A percentile compares a stretch with the other conserved stretches of the same genome.
These are phyloP conservation scores for Eremothecium gossypii DNA, from an alignment of 1,139 yeast genomes.

Conservation along the genomic window DNA sequence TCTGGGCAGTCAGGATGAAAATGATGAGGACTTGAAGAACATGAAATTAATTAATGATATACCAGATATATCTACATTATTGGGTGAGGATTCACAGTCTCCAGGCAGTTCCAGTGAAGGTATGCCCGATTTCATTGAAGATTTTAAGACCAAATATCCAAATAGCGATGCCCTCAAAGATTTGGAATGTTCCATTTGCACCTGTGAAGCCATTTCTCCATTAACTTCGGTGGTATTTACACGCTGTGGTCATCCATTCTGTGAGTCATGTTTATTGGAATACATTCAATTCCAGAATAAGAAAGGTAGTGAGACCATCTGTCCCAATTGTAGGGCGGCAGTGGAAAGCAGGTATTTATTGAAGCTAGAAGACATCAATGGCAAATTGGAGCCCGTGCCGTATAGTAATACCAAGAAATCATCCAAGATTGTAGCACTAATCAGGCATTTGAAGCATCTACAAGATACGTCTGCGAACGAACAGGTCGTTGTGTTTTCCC, in stretches of 20 bases:
- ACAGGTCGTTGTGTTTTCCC: slow-evolving; percentile 83
- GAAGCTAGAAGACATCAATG: slow-evolving; percentile 11
- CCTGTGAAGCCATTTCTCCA: slow-evolving; percentile 49
- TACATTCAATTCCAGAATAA: slow-evolving; percentile 42
- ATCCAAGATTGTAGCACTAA: slow-evolving; percentile 65
- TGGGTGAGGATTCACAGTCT: neutral
- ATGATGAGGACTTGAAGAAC: slow-evolving; percentile 33
- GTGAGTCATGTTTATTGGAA: slow-evolving; percentile 64
- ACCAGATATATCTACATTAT: neutral
- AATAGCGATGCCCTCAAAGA: slow-evolving; percentile 34
- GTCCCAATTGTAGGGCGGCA: slow-evolving; percentile 48
- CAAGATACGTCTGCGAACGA: slow-evolving; percentile 50
- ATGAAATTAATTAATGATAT: slow-evolving; percentile 31
- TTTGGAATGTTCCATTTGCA: slow-evolving; percentile 79
- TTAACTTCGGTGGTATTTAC: slow-evolving; percentile 54
- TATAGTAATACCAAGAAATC: slow-evolving; percentile 36
- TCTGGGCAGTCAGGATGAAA: slow-evolving; percentile 34
- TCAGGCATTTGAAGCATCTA: slow-evolving; percentile 47
- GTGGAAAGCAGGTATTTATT: slow-evolving; percentile 20
- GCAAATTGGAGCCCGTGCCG: slow-evolving; percentile 9
- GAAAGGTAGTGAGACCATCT: slow-evolving; percentile 28
- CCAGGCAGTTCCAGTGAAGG: slow-evolving; percentile 7
- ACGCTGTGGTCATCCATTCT: slow-evolving; percentile 74
- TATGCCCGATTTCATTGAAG: slow-evolving; percentile 30
- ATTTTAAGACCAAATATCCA: slow-evolving; percentile 30